Evolutionary conservation across 768 basidiomycete genomes (phyloP), one percentile per base, ranked within the genome.

Genomic region (Phallus indusiatus): DNA sequence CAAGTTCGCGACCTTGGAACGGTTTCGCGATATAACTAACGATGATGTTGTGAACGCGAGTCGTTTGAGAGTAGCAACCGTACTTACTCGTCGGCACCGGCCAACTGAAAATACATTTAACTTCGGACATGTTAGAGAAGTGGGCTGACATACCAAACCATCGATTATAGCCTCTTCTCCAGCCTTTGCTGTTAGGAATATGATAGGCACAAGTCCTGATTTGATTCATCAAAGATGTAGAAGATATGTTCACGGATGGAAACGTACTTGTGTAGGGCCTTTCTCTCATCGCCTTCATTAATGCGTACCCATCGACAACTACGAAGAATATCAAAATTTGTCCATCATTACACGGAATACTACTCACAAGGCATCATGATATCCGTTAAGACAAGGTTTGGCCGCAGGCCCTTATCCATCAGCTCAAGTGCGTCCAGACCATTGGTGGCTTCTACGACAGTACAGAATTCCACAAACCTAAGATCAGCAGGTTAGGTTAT

Each of bases 21-120:
- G 75, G 75, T 61, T 76, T 76, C 12, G 66, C 61, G 14, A 76
- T 62, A 57, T 71, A 74, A 55, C 73, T 72, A 33, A 21, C 5
- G 48, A 17, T 1, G 16, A n/a, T 35, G 21, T 2, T 33, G 12
- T 16, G 22, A 36, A 2, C 6, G 51, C 14, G 28, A 22, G 34
- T 35, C 16, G 0, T 28, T 50, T 5, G 48, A 12, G 47, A n/a
- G 14, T 22, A 5, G 22, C 17, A 6, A n/a, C n/a, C n/a, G n/a
- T 11, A 61, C 68, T 56, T 52, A 70, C 67, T 66, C 74, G 53
- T 75, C 73, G 1, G 73, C 74, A 4, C 74, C 74, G 55, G 65
- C 69, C 16, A 73, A 56, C 66, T 67, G 22, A 18, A 33, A 20
- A 10, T n/a, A 20, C 11, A 16, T 33, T 47, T 48, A 21, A 49